These are phyloP conservation scores for Talaromyces marneffei DNA, from an alignment of 2,329 filamentous ascomycete genomes.

Conservation along the genomic window DNA sequence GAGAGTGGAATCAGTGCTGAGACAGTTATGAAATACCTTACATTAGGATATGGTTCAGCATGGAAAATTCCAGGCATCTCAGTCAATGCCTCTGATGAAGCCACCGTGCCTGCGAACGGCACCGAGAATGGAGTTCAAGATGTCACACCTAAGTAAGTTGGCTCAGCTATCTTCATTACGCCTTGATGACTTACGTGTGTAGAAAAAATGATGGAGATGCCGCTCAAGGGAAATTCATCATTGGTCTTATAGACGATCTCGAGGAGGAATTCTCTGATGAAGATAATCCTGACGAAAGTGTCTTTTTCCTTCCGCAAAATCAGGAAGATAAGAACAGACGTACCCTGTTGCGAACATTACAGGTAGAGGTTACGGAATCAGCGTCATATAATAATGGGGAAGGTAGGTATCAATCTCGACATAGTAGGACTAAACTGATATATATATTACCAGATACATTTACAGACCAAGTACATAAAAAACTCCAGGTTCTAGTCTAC, in stretches of 20 bases:
- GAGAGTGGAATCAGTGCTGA: conserved; percentile 38
- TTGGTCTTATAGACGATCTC: conserved; percentile 40
- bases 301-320: conserved; percentile 16
- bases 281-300: conserved; percentile 25
- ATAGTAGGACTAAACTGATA: neutral
- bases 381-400: conserved; percentile 5
- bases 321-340: conserved; percentile 23
- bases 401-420: neutral
- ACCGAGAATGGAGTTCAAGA: neutral
- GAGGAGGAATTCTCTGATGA: conserved; percentile 33
- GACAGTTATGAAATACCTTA: conserved; percentile 46
- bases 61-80: conserved; percentile 39
- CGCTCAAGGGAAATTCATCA: conserved; percentile 34
- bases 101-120: conserved; percentile 16
- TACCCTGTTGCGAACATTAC: conserved; percentile 33
- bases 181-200: neutral
- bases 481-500: conserved; percentile 39
- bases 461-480: conserved; percentile 15
- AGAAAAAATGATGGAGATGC: conserved; percentile 10
- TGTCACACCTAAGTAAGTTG: neutral
- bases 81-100: conserved; percentile 22
- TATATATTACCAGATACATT: neutral
- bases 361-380: conserved; percentile 26
- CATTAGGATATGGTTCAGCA: conserved; percentile 45
- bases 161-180: too few species aligned